Conservation (phyloP, 768 basidiomycete genomes). For the Cystofilobasidium bisporidii region DNA sequence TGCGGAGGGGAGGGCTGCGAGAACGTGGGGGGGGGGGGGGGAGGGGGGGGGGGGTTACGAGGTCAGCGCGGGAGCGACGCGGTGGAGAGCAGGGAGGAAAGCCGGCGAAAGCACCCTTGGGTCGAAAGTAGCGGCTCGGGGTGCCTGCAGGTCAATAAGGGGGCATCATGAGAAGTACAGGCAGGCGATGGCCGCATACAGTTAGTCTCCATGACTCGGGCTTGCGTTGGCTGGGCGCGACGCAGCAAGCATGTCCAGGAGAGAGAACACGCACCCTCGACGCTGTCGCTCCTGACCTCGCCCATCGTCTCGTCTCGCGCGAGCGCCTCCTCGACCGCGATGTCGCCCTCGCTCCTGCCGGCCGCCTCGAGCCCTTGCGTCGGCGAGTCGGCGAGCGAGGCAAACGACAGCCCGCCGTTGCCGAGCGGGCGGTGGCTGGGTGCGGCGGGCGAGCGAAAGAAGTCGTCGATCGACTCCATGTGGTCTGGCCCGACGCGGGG, state of each 20-base stretch:
- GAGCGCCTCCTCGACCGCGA: slow-evolving; percentile 20
- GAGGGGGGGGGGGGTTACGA: neutral
- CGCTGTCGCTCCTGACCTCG: slow-evolving; percentile 2
- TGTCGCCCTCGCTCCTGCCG: slow-evolving; percentile 12
- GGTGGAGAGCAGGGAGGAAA: neutral
- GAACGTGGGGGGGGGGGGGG: too few species aligned
- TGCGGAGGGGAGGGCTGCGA: neutral
- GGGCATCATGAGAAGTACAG: too few species aligned
- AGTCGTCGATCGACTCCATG: slow-evolving; percentile 21
- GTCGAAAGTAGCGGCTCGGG: slow-evolving; percentile 13
- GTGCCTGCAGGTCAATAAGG: slow-evolving; percentile 6
- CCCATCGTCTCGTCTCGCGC: slow-evolving; percentile 12
- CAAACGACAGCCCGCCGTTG: slow-evolving; percentile 1
- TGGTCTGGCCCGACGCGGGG: slow-evolving; percentile 18
- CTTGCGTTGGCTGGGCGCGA: too few species aligned
- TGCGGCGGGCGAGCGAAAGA: slow-evolving; percentile 20
- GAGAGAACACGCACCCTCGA: neutral
- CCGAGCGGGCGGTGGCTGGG: neutral
- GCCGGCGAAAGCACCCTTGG: neutral
- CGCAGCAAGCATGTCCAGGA: too few species aligned
- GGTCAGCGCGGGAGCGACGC: neutral
- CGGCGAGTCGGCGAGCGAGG: slow-evolving; percentile 8
- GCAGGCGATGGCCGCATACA: neutral
- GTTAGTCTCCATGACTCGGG: too few species aligned
- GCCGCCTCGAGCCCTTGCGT: neutral